Evolutionary conservation across 352 stramenopile species (phyloP), one percentile per base, ranked within the genome.

Genomic region (Phytopythium oedochilum): DNA sequence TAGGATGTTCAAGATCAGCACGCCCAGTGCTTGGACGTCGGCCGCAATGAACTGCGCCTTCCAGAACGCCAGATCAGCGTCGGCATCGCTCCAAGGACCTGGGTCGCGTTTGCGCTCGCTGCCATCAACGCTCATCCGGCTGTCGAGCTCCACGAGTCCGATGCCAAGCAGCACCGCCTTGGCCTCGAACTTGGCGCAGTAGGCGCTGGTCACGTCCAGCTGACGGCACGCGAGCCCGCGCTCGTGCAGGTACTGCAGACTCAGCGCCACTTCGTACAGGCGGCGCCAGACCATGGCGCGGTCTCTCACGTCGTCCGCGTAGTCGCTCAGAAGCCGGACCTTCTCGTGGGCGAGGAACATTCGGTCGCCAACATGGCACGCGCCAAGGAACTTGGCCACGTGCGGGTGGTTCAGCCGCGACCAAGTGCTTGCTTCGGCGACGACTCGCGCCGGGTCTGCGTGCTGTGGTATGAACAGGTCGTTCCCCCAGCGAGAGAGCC

Each of bases 231-330:
- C n/a, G 12, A 54, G 48, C 8, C 48, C 48, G 28, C 48, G 29
- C 48, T 54, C 48, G n/a, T 54, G 48, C 11, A 54, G 29, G 15
- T 54, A 54, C 34, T 54, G 48, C n/a, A 54, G 32, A 44, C 32
- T 3, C 14, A 54, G 48, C 20, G 31, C 48, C 28, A 54, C 32
- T 32, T 54, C 32, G 32, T 43, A 43, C n/a, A 54, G 14, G 1
- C 31, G 20, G 1, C 48, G 23, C 48, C 48, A 54, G 14, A 54
- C 22, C 15, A 25, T 1, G 4, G 3, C 7, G 20, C 32, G n/a
- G 12, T 44, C 20, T 4, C 5, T 12, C 11, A 8, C 22, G 5
- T 44, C 48, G 2, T 18, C 12, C 20, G 31, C 29, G 22, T 44
- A 54, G 2, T 54, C 48, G 11, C 14, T 25, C 17, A 54, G 31